Percentiles rank a stretch among this genome's conserved stretches.
These are phyloP conservation scores for Hepatocystis sp. DNA, from an alignment of 169 alveolate species.

Conservation along the genomic window DNA sequence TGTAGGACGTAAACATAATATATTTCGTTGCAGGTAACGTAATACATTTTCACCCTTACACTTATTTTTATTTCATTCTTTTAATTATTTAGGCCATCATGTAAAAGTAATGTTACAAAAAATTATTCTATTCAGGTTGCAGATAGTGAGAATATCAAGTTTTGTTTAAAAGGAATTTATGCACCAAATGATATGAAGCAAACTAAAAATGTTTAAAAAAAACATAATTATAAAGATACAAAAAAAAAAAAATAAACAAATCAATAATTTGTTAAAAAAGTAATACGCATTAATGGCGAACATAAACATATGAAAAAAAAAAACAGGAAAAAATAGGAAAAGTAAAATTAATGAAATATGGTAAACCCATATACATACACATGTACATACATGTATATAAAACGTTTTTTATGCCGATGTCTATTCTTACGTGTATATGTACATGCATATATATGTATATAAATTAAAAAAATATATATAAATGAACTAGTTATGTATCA, in stretches of 20 bases:
- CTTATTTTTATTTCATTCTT: neutral
- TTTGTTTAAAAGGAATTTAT: constrained; percentile 71
- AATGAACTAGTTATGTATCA: no score
- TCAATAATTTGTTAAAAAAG: neutral
- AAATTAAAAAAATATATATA: no score
- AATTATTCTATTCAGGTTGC: constrained; percentile 40
- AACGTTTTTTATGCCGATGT: no score
- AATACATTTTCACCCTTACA: neutral
- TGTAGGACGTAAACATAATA: no score
- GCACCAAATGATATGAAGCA: constrained; percentile 32
- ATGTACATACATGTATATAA: no score
- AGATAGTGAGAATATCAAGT: constrained; percentile 13
- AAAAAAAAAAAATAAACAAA: constrained; percentile 11
- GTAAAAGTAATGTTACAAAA: constrained; percentile 45
- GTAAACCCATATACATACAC: no score
- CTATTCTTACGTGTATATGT: no score
- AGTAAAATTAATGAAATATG: no score
- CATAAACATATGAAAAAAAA: neutral
- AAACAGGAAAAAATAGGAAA: no score
- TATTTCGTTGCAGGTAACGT: no score
- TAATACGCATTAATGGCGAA: neutral
- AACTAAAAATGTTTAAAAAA: constrained; percentile 18
- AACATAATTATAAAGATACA: constrained; percentile 17
- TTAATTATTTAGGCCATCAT: constrained; percentile 34
- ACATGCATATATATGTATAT: no score